phyloP scores from a whole-genome alignment of 129 eudicot species.

The Saussurea involucrata region DNA sequence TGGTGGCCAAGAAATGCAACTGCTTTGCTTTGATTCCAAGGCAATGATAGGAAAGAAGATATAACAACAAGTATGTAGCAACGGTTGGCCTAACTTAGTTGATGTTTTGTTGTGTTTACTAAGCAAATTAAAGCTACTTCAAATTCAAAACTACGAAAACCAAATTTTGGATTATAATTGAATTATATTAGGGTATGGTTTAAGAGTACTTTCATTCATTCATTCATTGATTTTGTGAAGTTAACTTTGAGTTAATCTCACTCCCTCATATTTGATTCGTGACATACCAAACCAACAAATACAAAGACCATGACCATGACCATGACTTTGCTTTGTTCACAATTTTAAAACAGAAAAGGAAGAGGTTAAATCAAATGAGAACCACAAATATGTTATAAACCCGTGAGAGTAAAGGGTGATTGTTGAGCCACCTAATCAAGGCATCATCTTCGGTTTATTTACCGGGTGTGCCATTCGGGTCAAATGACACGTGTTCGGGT shows the following conservation, averaged over 20 bases:
- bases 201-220: constrained; percentile 17
- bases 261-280: constrained; percentile 19
- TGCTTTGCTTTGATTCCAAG: constrained; percentile 78
- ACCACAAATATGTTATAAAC: no score
- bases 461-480: constrained; percentile 8
- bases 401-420: constrained; percentile 32
- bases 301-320: constrained; percentile 15
- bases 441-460: background rate
- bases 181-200: constrained; percentile 27
- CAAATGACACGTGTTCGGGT: background rate
- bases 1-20: constrained; percentile 91
- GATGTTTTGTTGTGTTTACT: constrained; percentile 33
- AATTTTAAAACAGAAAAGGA: no score
- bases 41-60: constrained; percentile 35
- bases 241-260: constrained; percentile 38
- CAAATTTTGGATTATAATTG: constrained; percentile 22
- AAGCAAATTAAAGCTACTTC: constrained; percentile 52
- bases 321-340: background rate
- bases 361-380: no score
- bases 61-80: constrained; percentile 26
- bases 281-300: constrained; percentile 27
- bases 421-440: constrained; percentile 48
- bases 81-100: constrained; percentile 75
- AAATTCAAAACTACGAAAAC: constrained; percentile 27
- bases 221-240: constrained; percentile 16